phyloP scores from a whole-genome alignment of 2,329 filamentous ascomycete genomes.

The Fusarium dimerum region DNA sequence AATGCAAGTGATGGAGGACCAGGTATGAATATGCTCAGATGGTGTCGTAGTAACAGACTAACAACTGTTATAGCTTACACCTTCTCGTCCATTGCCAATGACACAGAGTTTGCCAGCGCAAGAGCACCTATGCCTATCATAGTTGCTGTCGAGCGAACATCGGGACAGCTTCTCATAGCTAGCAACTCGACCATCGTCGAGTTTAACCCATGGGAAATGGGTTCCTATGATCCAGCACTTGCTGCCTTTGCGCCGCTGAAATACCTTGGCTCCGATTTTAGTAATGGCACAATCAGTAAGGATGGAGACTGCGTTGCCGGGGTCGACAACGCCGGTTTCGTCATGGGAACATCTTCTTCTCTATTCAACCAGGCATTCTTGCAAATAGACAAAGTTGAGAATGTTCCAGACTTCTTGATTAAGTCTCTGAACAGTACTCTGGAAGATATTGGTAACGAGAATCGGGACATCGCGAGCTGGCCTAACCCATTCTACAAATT shows the following conservation, averaged over 20 bases:
- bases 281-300: constrained; percentile 56
- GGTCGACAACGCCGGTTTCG: constrained; percentile 78
- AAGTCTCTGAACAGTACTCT: constrained; percentile 55
- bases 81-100: constrained; percentile 64
- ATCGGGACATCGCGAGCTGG: constrained; percentile 74
- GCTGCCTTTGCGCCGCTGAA: constrained; percentile 70
- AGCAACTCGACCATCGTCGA: constrained; percentile 73
- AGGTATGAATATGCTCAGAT: constrained; percentile 1
- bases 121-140: constrained; percentile 72
- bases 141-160: constrained; percentile 67
- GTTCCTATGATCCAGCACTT: constrained; percentile 72
- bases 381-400: constrained; percentile 43
- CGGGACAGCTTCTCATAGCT: constrained; percentile 58
- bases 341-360: constrained; percentile 84
- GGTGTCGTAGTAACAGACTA: neutral
- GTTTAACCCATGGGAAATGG: constrained; percentile 79
- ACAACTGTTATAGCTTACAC: constrained; percentile 58
- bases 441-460: constrained; percentile 51
- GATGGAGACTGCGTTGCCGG: constrained; percentile 69
- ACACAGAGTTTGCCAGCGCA: constrained; percentile 62
- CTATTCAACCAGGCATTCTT: constrained; percentile 81
- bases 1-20: constrained; percentile 69
- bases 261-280: constrained; percentile 74
- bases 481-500: constrained; percentile 77
- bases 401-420: constrained; percentile 50